Evolutionary conservation across 352 stramenopile genomes (phyloP).

Genomic region (Phytophthora palmivora): DNA sequence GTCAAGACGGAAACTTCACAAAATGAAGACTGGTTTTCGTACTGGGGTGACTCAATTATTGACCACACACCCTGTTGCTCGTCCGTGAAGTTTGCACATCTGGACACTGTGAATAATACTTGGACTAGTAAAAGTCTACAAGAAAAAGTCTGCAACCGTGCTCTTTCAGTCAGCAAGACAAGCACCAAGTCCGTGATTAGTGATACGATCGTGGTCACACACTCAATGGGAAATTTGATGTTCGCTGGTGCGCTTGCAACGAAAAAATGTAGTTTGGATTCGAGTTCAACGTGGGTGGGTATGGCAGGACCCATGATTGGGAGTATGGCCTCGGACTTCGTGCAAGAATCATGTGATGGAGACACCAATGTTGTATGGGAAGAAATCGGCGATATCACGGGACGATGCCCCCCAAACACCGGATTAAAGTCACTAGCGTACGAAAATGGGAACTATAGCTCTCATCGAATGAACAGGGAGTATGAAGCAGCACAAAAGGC

Average conservation of each 20-base stretch:
- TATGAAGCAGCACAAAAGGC: conserved; percentile 35
- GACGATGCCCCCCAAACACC: conserved; percentile 29
- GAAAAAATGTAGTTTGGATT: conserved; percentile 23
- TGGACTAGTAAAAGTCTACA: conserved; percentile 17
- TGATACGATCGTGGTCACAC: conserved; percentile 30
- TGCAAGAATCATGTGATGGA: conserved; percentile 22
- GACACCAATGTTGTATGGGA: conserved; percentile 21
- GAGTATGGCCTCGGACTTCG: conserved; percentile 34
- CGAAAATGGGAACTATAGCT: conserved; percentile 28
- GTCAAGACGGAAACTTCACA: conserved; percentile 12
- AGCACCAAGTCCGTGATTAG: conserved; percentile 13
- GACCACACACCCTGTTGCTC: conserved; percentile 28
- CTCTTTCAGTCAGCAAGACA: conserved; percentile 18
- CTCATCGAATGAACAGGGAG: conserved; percentile 15
- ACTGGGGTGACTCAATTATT: conserved; percentile 26
- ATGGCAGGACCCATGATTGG: conserved; percentile 31
- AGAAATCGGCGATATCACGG: conserved; percentile 23
- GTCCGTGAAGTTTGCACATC: conserved; percentile 21
- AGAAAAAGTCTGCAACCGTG: conserved; percentile 27
- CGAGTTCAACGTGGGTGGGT: conserved; percentile 39
- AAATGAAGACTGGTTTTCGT: conserved; percentile 22
- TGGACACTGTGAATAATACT: conserved; percentile 22
- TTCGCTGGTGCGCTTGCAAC: conserved; percentile 31
- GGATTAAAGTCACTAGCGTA: conserved; percentile 44
- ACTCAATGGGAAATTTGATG: conserved; percentile 35